Evolutionary conservation across 1,284 basidiomycete genomes (phyloP), one percentile per base, ranked within the genome.

Genomic region (Thecaphora thlaspeos): DNA sequence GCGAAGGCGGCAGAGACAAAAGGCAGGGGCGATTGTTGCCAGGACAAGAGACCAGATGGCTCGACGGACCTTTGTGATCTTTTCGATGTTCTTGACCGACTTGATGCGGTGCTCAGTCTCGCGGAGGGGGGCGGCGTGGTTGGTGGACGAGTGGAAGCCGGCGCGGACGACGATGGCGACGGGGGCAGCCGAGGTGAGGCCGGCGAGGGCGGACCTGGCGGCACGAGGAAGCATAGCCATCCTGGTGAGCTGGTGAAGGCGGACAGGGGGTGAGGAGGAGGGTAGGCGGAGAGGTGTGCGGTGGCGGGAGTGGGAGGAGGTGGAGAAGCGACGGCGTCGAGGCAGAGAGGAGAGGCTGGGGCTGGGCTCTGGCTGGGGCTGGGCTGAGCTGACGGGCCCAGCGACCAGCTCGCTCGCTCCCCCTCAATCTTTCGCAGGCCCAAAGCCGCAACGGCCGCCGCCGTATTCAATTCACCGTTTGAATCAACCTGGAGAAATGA

Each of bases 21-120:
- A n/a, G n/a, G n/a, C n/a, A n/a, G n/a, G n/a, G n/a, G n/a, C n/a
- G n/a, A n/a, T n/a, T n/a, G n/a, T n/a, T n/a, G n/a, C n/a, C n/a
- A 30, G 28, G 28, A 30, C 28, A 30, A 30, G 8, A 30, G 28
- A n/a, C n/a, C n/a, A n/a, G n/a, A n/a, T n/a, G n/a, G 34, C 15
- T 30, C 22, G 28, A 30, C 86, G 59, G 74, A 92, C 90, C 84
- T 94, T 93, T 67, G 92, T 96, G 83, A 95, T 96, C 89, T 96
- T 95, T 85, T 94, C 90, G 79, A 95, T 95, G 76, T 80, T 97
- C 80, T 85, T 85, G 79, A 97, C 94, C 53, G 91, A 95, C 86
- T 97, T 96, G 81, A 93, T 85, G 70, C 94, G 88, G 80, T 90
- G 81, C 83, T 98, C 95, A 76, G 97, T 89, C 82, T 98, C 94